Evolutionary conservation across 768 basidiomycete genomes (phyloP).

Genomic region (Auricularia auricula-judae): DNA sequence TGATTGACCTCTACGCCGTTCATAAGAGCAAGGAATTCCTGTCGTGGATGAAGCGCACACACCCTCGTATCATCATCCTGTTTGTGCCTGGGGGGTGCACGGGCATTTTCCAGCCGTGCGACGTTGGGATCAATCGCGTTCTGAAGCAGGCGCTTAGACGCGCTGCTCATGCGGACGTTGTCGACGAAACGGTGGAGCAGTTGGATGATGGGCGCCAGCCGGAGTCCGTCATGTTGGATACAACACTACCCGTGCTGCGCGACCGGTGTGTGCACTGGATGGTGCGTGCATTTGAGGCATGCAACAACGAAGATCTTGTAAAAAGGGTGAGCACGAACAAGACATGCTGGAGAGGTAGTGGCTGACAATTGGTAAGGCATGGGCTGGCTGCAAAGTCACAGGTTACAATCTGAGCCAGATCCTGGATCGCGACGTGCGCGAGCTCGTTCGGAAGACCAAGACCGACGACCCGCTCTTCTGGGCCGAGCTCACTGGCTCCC

Average conservation of each 20-base stretch:
- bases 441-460: not conserved
- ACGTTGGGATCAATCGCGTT: slow-evolving; percentile 25
- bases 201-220: slow-evolving; percentile 12
- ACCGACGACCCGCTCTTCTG: too few relatives aligned
- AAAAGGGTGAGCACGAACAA: too few relatives aligned
- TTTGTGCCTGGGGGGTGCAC: slow-evolving; percentile 17
- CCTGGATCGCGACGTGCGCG: not conserved
- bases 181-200: slow-evolving; percentile 18
- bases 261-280: slow-evolving; percentile 21
- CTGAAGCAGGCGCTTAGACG: slow-evolving; percentile 24
- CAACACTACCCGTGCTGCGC: slow-evolving; percentile 11
- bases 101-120: slow-evolving; percentile 20
- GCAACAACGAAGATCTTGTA: too few relatives aligned
- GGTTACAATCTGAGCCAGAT: not conserved
- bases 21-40: slow-evolving; percentile 25
- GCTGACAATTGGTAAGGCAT: not conserved
- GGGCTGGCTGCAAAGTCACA: not conserved
- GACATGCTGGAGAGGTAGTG: too few relatives aligned
- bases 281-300: slow-evolving; percentile 5
- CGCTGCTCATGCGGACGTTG: slow-evolving; percentile 24
- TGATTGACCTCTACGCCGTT: slow-evolving; percentile 22
- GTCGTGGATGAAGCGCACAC: slow-evolving; percentile 19
- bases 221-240: slow-evolving; percentile 11
- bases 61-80: slow-evolving; percentile 14
- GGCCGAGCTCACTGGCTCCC: too few relatives aligned